phyloP scores from a whole-genome alignment of 2,329 filamentous ascomycete genomes.

The Teratosphaeria zuluensis region DNA sequence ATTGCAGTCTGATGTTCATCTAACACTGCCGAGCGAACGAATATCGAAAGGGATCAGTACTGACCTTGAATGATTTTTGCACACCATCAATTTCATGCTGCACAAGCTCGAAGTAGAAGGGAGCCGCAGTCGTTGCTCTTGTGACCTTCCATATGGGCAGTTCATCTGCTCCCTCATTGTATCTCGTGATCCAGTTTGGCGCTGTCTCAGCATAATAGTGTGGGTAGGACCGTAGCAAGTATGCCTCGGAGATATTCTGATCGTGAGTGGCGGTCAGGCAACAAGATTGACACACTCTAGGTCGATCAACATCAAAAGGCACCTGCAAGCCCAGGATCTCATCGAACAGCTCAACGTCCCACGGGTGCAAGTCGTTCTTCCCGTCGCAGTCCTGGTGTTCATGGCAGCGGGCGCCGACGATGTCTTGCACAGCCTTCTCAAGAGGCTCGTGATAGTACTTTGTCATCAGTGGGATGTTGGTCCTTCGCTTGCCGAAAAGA shows the following conservation, averaged over 20 bases:
- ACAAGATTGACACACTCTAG: constrained; percentile 30
- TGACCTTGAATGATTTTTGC: constrained; percentile 32
- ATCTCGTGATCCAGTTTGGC: constrained; percentile 36
- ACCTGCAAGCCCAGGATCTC: constrained; percentile 9
- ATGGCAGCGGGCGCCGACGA: constrained; percentile 36
- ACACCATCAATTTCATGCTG: constrained; percentile 34
- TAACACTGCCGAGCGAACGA: too few species aligned
- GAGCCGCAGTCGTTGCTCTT: constrained; percentile 43
- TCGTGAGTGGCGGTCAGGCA: constrained; percentile 42
- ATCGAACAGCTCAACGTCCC: constrained; percentile 18
- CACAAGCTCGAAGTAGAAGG: constrained; percentile 43
- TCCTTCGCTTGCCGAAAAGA: constrained; percentile 37
- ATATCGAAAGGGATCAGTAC: too few species aligned
- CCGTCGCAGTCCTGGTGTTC: constrained; percentile 35
- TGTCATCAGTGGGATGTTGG: constrained; percentile 36
- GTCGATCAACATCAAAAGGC: constrained; percentile 22
- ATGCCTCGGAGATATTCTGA: constrained; percentile 37
- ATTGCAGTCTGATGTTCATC: too few species aligned
- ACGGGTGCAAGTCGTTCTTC: constrained; percentile 35
- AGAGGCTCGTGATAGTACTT: constrained; percentile 42
- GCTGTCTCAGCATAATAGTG: constrained; percentile 34
- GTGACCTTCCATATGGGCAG: constrained; percentile 44
- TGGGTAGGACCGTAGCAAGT: constrained; percentile 40
- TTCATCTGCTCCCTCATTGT: constrained; percentile 39
- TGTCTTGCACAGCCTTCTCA: constrained; percentile 37